Conservation (phyloP, 169 alveolate genomes). For the Besnoitia besnoiti region DNA sequence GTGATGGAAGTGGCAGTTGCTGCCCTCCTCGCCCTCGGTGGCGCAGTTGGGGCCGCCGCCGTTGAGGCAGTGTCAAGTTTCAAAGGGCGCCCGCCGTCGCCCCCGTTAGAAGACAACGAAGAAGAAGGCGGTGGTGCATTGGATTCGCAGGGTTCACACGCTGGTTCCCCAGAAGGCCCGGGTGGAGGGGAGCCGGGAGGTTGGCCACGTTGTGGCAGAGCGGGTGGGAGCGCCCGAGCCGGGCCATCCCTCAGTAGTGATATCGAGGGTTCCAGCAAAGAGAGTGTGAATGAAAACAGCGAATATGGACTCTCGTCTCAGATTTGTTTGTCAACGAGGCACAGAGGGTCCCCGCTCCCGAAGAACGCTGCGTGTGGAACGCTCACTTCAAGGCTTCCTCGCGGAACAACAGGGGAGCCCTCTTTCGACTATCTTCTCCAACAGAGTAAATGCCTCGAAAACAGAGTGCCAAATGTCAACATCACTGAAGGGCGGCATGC, state of each 20-base stretch:
- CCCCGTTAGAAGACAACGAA: background rate
- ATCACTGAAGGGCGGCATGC: no score
- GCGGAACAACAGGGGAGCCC: no score
- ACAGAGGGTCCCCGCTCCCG: no score
- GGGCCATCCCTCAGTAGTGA: background rate
- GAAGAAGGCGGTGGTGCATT: background rate
- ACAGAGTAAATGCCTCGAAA: no score
- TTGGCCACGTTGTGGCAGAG: no score
- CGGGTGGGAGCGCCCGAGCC: no score
- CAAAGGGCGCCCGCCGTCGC: background rate
- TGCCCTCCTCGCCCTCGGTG: background rate
- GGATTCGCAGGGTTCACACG: background rate
- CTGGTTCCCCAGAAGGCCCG: background rate
- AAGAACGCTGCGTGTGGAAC: no score
- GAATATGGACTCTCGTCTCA: no score
- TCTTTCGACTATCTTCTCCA: no score
- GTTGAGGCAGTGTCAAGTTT: background rate
- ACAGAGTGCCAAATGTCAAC: no score
- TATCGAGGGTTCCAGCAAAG: background rate
- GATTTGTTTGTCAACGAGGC: no score
- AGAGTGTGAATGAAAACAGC: background rate
- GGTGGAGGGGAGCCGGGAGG: background rate
- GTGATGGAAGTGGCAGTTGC: background rate
- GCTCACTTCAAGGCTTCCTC: no score
- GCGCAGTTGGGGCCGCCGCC: constrained; percentile 1